Percentiles rank a stretch among this genome's conserved stretches.
These are phyloP conservation scores for Amniculicola lignicola DNA, from an alignment of 495 filamentous ascomycete genomes.

Conservation along the genomic window DNA sequence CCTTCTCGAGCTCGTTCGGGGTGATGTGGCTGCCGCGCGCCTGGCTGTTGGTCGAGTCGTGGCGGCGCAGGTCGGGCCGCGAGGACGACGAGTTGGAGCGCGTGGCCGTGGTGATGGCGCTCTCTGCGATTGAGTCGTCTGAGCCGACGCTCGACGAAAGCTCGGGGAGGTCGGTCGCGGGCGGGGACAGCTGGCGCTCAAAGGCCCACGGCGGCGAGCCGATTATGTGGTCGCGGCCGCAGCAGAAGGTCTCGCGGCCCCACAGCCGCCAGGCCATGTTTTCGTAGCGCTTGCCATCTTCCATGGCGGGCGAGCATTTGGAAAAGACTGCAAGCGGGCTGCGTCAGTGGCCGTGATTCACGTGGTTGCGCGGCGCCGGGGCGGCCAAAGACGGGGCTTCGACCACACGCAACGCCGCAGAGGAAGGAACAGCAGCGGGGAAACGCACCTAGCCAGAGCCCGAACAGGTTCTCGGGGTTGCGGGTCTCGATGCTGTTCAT, in stretches of 20 bases:
- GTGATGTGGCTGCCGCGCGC: conserved; percentile 88
- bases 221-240: conserved; percentile 62
- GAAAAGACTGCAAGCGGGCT: conserved; percentile 69
- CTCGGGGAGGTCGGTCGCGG: conserved; percentile 56
- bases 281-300: conserved; percentile 86
- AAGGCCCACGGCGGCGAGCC: conserved; percentile 51
- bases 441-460: conserved; percentile 93
- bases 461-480: conserved; percentile 89
- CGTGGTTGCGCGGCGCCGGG: not conserved
- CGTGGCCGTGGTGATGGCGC: conserved; percentile 63
- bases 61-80: conserved; percentile 55
- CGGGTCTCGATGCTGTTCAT: conserved; percentile 92
- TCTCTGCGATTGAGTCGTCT: conserved; percentile 65
- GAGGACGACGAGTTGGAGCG: conserved; percentile 54
- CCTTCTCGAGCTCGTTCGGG: conserved; percentile 78
- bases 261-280: conserved; percentile 96
- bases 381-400: conserved; percentile 13
- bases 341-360: conserved; percentile 34
- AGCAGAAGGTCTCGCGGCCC: conserved; percentile 95
- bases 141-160: conserved; percentile 93
- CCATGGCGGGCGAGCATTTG: conserved; percentile 89
- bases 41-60: conserved; percentile 51
- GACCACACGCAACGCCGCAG: conserved; percentile 3
- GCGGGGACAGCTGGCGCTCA: conserved; percentile 38
- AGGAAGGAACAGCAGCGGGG: not conserved